These are phyloP conservation scores for Erodium texanum DNA, from an alignment of 441 rosid species.

Conservation along the genomic window DNA sequence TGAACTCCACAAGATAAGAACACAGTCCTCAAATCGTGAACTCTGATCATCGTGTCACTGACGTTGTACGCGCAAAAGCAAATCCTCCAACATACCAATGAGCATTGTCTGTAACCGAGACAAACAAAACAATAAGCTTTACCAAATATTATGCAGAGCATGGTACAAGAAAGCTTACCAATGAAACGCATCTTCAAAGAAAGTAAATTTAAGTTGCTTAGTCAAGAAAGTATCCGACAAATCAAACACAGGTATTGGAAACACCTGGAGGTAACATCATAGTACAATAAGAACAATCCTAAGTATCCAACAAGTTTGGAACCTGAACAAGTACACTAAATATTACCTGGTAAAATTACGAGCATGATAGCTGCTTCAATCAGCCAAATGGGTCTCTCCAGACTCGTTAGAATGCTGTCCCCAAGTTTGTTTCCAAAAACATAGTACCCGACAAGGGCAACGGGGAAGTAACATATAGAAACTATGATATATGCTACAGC, in stretches of 20 bases:
- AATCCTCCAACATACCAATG: constrained; percentile 67
- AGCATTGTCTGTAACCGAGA: constrained; percentile 55
- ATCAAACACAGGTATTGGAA: constrained; percentile 77
- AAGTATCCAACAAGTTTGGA: background rate
- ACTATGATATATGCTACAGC: constrained; percentile 52
- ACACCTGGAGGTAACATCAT: constrained; percentile 26
- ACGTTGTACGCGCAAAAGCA: constrained; percentile 77
- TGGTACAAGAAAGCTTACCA: constrained; percentile 30
- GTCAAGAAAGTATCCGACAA: constrained; percentile 67
- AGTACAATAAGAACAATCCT: background rate
- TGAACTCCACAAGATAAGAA: background rate
- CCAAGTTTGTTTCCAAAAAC: constrained; percentile 49
- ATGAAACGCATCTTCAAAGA: constrained; percentile 47
- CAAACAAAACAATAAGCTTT: background rate
- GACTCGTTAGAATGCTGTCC: constrained; percentile 54
- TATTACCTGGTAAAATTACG: constrained; percentile 63
- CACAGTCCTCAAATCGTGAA: background rate
- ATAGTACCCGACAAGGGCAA: constrained; percentile 52
- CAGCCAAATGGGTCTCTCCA: constrained; percentile 63
- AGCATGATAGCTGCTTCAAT: constrained; percentile 59
- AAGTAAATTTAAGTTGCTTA: constrained; percentile 37
- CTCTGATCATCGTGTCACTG: constrained; percentile 32
- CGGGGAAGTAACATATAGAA: constrained; percentile 76
- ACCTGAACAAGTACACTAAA: too few relatives aligned
- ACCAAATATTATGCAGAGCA: background rate